Conservation (phyloP, 2,329 filamentous ascomycete species). For the Colletotrichum gloeosporioides region DNA sequence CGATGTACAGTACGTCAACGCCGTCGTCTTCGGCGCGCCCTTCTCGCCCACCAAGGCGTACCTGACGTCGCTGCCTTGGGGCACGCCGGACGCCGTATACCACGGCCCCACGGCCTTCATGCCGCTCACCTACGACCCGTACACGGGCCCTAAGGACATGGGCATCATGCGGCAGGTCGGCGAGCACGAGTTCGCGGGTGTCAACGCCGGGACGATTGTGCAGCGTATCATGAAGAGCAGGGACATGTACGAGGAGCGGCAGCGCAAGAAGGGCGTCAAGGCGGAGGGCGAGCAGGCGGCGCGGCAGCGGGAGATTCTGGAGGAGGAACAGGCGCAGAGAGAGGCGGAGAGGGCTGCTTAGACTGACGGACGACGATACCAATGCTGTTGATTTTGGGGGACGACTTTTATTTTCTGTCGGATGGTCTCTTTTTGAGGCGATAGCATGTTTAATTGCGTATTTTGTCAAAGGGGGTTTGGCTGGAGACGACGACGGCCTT, state of each 20-base stretch:
- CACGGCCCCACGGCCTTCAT: conserved; percentile 97
- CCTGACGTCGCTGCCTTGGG: conserved; percentile 75
- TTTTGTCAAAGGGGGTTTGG: not conserved
- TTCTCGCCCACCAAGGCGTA: conserved; percentile 85
- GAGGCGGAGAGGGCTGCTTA: conserved; percentile 42
- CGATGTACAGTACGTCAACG: conserved; percentile 75
- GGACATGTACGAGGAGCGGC: conserved; percentile 88
- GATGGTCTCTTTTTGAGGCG: not conserved
- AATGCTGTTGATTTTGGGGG: not conserved
- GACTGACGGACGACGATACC: not conserved
- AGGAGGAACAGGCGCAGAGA: conserved; percentile 60
- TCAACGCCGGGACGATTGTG: conserved; percentile 93
- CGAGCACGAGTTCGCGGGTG: conserved; percentile 79
- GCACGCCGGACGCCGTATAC: conserved; percentile 81
- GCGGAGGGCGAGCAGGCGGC: conserved; percentile 74
- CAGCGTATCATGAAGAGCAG: conserved; percentile 86
- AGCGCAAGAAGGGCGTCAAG: conserved; percentile 90
- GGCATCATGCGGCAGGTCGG: conserved; percentile 84
- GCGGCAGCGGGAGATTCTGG: conserved; percentile 65
- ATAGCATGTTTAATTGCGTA: conserved; percentile 3
- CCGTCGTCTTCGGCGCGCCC: conserved; percentile 87
- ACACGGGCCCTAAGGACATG: conserved; percentile 79
- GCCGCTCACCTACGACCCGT: conserved; percentile 79
- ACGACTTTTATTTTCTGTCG: not conserved
- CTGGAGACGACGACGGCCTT: conserved; percentile 5